Conservation (phyloP, 495 filamentous ascomycete species). For the Bryoglossum gracile region DNA sequence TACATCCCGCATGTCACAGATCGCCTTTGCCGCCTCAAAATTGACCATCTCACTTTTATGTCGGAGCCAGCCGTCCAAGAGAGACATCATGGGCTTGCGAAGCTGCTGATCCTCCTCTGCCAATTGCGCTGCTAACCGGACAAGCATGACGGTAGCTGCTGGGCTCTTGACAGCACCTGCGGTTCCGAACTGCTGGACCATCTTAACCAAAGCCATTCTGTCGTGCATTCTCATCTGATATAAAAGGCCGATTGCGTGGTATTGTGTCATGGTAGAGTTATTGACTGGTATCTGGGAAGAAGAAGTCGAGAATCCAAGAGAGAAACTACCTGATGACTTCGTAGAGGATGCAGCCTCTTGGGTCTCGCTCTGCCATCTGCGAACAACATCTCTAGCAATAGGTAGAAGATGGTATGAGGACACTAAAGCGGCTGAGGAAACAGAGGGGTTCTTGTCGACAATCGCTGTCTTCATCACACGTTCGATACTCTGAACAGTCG, state of each 20-base stretch:
- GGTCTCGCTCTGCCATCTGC: slow-evolving; percentile 97
- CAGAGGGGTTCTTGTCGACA: slow-evolving; percentile 97
- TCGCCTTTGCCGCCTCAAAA: slow-evolving; percentile 97
- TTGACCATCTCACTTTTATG: slow-evolving; percentile 99
- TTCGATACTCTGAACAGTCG: slow-evolving; percentile 97
- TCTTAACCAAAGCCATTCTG: slow-evolving; percentile 98
- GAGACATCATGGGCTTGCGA: slow-evolving; percentile 87
- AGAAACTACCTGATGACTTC: slow-evolving; percentile 84
- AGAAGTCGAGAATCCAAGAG: slow-evolving; percentile 76
- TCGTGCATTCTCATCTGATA: slow-evolving; percentile 98
- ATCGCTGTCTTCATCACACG: slow-evolving; percentile 98
- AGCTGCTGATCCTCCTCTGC: slow-evolving; percentile 87
- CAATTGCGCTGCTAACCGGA: slow-evolving; percentile 87
- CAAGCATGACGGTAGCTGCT: slow-evolving; percentile 83
- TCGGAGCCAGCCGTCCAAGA: slow-evolving; percentile 91
- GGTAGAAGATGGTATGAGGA: slow-evolving; percentile 98
- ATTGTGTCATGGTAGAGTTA: slow-evolving; percentile 91
- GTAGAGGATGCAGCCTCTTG: slow-evolving; percentile 89
- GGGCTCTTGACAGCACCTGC: slow-evolving; percentile 92
- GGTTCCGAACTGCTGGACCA: slow-evolving; percentile 96
- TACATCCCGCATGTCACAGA: slow-evolving; percentile 89
- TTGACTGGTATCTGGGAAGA: slow-evolving; percentile 63
- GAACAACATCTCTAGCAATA: slow-evolving; percentile 88
- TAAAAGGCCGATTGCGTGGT: slow-evolving; percentile 94
- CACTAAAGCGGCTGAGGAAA: slow-evolving; percentile 92